These are phyloP conservation scores for Saccharomycopsis oosterbeekiorum DNA, from an alignment of 805 yeast species.

Conservation along the genomic window DNA sequence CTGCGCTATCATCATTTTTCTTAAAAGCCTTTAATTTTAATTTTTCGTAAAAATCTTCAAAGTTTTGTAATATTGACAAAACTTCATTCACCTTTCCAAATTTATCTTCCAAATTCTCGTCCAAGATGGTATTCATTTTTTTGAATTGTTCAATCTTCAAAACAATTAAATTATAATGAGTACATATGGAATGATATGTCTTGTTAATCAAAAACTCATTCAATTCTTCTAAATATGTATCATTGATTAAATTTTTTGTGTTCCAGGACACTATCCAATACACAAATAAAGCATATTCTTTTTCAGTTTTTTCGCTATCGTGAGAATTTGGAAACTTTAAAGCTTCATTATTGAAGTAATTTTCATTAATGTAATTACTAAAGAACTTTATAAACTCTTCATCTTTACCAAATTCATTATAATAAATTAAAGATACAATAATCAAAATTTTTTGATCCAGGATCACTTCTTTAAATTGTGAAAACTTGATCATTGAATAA, in stretches of 20 bases:
- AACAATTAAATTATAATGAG: constrained; percentile 3
- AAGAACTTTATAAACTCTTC: constrained; percentile 5
- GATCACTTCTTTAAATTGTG: neutral
- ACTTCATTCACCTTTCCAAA: constrained; percentile 6
- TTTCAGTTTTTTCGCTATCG: neutral
- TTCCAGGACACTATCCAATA: neutral
- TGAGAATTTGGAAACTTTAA: constrained; percentile 10
- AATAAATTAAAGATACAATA: constrained; percentile 3
- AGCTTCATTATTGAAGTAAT: neutral
- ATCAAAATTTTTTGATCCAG: constrained; percentile 6
- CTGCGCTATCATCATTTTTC: constrained; percentile 1
- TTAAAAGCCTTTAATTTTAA: constrained; percentile 6
- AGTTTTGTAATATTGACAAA: constrained; percentile 10
- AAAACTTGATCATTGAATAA: neutral
- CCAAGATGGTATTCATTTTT: neutral
- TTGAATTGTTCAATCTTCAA: constrained; percentile 8
- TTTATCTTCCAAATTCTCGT: neutral
- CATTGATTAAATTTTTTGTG: neutral
- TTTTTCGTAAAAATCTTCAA: constrained; percentile 9
- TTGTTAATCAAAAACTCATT: constrained; percentile 7
- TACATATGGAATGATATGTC: constrained; percentile 16
- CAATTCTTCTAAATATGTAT: constrained; percentile 1
- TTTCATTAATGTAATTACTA: neutral
- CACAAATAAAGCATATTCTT: neutral
- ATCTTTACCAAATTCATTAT: constrained; percentile 1